phyloP scores from a whole-genome alignment of 805 yeast species.

The Sugiyamaella chiloensis region DNA sequence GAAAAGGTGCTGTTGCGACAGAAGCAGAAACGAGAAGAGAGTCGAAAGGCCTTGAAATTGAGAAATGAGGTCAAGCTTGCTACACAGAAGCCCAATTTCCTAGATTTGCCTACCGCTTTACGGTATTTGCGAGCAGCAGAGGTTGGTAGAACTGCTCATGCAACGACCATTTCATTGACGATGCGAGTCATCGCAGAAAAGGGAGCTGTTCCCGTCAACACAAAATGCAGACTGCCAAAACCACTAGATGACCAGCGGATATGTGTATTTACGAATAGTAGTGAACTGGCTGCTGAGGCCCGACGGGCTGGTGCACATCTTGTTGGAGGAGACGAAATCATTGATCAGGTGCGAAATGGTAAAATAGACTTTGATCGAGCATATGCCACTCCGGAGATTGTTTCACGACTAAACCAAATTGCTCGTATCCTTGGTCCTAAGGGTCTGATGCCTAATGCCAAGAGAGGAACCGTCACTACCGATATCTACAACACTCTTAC shows the following conservation, averaged over 20 bases:
- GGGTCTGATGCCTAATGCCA: constrained; percentile 83
- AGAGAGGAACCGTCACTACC: constrained; percentile 81
- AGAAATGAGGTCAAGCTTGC: constrained; percentile 41
- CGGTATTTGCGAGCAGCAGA: constrained; percentile 83
- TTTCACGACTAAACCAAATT: constrained; percentile 54
- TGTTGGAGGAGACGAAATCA: constrained; percentile 71
- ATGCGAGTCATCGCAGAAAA: constrained; percentile 65
- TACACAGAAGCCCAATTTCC: constrained; percentile 56
- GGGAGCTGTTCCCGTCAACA: constrained; percentile 73
- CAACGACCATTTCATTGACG: constrained; percentile 66
- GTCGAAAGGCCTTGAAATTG: constrained; percentile 29
- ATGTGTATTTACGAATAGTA: constrained; percentile 63
- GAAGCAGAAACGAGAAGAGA: constrained; percentile 26
- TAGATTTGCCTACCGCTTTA: constrained; percentile 70
- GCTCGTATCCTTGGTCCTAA: constrained; percentile 86
- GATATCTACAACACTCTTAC: constrained; percentile 54
- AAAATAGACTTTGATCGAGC: constrained; percentile 64
- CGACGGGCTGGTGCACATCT: constrained; percentile 55
- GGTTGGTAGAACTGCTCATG: constrained; percentile 75
- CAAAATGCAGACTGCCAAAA: constrained; percentile 68
- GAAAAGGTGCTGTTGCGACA: constrained; percentile 29
- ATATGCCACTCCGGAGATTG: constrained; percentile 82
- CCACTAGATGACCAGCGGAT: constrained; percentile 65
- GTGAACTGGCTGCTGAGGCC: constrained; percentile 51
- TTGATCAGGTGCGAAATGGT: constrained; percentile 56